Percentiles rank a stretch among this genome's conserved stretches.
Evolutionary conservation across 2,329 filamentous ascomycete species (phyloP).

Genomic region (Thielaviopsis musarum): DNA sequence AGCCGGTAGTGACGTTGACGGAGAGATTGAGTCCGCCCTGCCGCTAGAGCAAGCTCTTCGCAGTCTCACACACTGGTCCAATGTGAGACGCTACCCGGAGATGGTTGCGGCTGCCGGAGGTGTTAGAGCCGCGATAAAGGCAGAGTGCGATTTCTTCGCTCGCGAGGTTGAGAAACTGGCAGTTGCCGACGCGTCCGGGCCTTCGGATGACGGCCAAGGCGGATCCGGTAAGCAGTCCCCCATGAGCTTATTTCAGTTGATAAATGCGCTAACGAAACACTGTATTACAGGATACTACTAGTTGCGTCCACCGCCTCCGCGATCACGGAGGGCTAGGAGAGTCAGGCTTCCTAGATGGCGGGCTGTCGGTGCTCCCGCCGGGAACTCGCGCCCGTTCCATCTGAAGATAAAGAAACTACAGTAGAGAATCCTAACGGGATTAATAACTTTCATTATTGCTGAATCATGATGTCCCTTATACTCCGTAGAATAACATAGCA

Average conservation of each 20-base stretch:
- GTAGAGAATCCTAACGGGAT: no score
- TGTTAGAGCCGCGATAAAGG: slow-evolving; percentile 7
- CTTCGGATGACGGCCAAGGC: slow-evolving; percentile 3
- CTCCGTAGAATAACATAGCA: no score
- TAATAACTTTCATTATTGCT: no score
- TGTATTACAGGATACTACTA: slow-evolving; percentile 1
- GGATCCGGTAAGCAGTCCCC: not conserved
- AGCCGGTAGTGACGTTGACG: slow-evolving; percentile 76
- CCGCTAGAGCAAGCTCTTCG: slow-evolving; percentile 82
- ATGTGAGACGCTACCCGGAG: slow-evolving; percentile 66
- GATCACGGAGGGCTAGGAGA: no score
- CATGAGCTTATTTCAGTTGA: not conserved
- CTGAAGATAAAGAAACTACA: no score
- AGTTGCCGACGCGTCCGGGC: slow-evolving; percentile 15
- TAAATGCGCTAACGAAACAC: not conserved
- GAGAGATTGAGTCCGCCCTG: slow-evolving; percentile 81
- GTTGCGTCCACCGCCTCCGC: not conserved
- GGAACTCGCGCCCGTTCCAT: no score
- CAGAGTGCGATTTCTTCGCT: slow-evolving; percentile 58
- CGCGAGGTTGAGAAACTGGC: slow-evolving; percentile 61
- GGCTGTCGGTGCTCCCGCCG: no score
- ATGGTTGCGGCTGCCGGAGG: slow-evolving; percentile 43
- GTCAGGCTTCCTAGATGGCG: no score
- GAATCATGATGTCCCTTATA: no score
- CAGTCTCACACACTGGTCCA: slow-evolving; percentile 87